A percentile compares a stretch with the other conserved stretches of the same genome.
Evolutionary conservation across 768 basidiomycete species (phyloP).

Genomic region (Tubosaeta sp.): DNA sequence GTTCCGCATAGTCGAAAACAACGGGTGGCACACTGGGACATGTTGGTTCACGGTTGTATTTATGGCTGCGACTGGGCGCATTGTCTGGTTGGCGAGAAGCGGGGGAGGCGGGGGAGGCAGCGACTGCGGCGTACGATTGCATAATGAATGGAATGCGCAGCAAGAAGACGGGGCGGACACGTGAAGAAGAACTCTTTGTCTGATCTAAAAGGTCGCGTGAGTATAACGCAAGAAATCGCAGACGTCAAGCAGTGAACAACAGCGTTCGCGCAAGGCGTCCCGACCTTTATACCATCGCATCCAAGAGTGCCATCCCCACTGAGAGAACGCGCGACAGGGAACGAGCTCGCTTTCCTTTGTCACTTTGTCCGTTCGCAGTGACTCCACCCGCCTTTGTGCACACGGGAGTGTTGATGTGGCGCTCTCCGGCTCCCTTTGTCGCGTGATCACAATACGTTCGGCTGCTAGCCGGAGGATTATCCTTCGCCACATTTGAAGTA

Average conservation of each 20-base stretch:
- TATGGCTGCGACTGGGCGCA: background rate
- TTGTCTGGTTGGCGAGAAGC: background rate
- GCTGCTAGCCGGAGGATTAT: background rate
- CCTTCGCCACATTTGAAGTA: background rate
- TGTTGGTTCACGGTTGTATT: background rate
- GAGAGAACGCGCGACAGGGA: too few species aligned
- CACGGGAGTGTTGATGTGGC: background rate
- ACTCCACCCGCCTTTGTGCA: conserved; percentile 15
- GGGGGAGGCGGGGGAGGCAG: background rate
- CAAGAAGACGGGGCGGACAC: background rate
- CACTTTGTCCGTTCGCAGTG: background rate
- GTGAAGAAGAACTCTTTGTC: background rate
- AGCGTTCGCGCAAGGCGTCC: background rate
- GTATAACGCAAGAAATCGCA: background rate
- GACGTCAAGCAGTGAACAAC: background rate
- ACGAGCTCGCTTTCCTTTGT: background rate
- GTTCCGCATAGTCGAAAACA: background rate
- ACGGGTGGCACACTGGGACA: background rate
- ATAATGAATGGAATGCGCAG: background rate
- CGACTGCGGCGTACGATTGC: background rate
- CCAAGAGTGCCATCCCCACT: background rate
- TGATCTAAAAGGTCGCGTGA: background rate
- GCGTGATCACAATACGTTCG: background rate
- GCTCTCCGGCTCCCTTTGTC: conserved; percentile 5
- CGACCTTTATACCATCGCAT: conserved; percentile 1